phyloP scores from a whole-genome alignment of 345 rosid species.

The Corchorus olitorius region DNA sequence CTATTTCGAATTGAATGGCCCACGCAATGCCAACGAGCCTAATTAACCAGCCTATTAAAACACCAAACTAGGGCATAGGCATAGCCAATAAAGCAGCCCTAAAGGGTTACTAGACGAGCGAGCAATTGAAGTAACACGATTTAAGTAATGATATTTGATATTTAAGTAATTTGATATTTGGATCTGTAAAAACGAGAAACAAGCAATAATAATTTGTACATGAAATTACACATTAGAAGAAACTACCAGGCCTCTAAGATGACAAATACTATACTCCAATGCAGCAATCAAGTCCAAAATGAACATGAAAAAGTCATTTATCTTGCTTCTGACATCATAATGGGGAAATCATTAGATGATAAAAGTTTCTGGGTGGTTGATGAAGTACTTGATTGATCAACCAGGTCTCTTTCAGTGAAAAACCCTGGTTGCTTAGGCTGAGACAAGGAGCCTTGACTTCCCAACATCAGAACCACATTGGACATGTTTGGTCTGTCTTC shows the following conservation, averaged over 20 bases:
- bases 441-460: constrained; percentile 20
- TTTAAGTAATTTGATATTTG: too few species aligned
- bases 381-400: constrained; percentile 13
- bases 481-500: constrained; percentile 30
- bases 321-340: neutral
- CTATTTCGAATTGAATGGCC: too few species aligned
- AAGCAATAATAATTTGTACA: neutral
- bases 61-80: too few species aligned
- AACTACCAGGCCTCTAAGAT: neutral
- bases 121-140: too few species aligned
- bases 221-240: neutral
- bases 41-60: too few species aligned
- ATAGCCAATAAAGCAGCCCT: too few species aligned
- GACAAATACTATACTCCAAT: neutral
- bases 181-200: neutral
- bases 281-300: neutral
- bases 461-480: constrained; percentile 27
- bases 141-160: too few species aligned
- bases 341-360: constrained; percentile 9
- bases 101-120: too few species aligned
- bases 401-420: constrained; percentile 20
- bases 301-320: neutral
- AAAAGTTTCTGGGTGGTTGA: neutral
- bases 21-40: too few species aligned
- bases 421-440: constrained; percentile 28